Conservation (phyloP, 2,329 filamentous ascomycete species). For the Penicillium sp. region DNA sequence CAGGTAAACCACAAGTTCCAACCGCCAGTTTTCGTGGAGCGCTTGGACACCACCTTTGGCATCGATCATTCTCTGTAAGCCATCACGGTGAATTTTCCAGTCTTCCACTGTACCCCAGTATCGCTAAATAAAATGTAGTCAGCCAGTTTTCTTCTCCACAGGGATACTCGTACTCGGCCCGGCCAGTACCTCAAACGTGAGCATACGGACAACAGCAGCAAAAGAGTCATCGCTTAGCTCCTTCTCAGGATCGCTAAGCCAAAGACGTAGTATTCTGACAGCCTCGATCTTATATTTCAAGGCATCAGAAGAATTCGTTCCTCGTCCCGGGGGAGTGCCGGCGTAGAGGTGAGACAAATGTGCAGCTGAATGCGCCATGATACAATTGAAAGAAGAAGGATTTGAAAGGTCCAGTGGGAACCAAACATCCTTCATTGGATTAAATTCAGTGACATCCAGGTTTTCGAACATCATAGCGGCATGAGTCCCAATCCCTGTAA, state of each 20-base stretch:
- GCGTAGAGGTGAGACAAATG: conserved; percentile 39
- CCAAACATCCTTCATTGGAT: conserved; percentile 44
- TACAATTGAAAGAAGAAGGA: conserved; percentile 41
- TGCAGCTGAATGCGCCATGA: conserved; percentile 45
- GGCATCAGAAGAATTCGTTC: conserved; percentile 20
- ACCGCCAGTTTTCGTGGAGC: conserved; percentile 31
- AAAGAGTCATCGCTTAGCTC: conserved; percentile 37
- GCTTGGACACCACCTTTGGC: conserved; percentile 31
- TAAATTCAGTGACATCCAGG: conserved; percentile 29
- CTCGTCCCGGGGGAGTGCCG: conserved; percentile 24
- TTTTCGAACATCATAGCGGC: conserved; percentile 36
- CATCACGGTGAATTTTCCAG: conserved; percentile 35
- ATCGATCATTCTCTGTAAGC: conserved; percentile 34
- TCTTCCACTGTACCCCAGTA: conserved; percentile 36
- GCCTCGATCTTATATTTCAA: conserved; percentile 38
- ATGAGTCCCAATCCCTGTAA: conserved; percentile 30
- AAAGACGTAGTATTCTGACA: conserved; percentile 34
- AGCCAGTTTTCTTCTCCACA: background rate
- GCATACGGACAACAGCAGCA: conserved; percentile 32
- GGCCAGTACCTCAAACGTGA: conserved; percentile 34
- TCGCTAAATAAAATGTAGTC: conserved; percentile 17
- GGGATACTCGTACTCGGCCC: background rate
- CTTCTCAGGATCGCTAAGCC: conserved; percentile 31
- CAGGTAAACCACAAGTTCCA: conserved; percentile 31
- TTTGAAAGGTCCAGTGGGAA: conserved; percentile 44